These are phyloP conservation scores for Aspergillus clavatus DNA, from an alignment of 2,329 filamentous ascomycete species.

Conservation along the genomic window DNA sequence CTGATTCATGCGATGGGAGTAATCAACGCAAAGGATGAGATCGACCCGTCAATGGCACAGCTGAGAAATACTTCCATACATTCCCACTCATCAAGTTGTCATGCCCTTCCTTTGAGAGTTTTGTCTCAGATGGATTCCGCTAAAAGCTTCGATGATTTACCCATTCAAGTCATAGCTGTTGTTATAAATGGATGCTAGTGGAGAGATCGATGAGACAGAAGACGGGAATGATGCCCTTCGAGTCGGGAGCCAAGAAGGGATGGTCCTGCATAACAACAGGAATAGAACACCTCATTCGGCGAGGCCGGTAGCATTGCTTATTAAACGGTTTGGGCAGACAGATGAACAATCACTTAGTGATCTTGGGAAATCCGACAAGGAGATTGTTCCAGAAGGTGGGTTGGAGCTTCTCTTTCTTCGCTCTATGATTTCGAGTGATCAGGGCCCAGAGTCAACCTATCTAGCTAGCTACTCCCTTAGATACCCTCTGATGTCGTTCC, in stretches of 20 bases:
- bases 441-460: too few relatives aligned
- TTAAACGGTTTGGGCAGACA: neutral
- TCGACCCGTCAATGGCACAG: constrained; percentile 13
- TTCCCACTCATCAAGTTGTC: too few relatives aligned
- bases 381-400: neutral
- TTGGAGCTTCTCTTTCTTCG: too few relatives aligned
- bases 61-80: constrained; percentile 9
- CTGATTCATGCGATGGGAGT: constrained; percentile 1
- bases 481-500: too few relatives aligned
- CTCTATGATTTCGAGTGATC: neutral
- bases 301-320: neutral
- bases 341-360: neutral
- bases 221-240: neutral
- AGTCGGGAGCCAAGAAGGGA: neutral
- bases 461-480: too few relatives aligned
- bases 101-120: neutral
- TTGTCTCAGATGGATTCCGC: constrained; percentile 16
- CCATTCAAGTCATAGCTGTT: constrained; percentile 4
- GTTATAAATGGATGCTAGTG: constrained; percentile 6
- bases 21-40: constrained; percentile 20
- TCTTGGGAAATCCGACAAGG: neutral
- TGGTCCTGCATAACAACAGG: neutral
- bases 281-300: neutral
- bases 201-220: neutral
- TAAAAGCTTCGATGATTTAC: constrained; percentile 6